Percentiles rank a stretch among this genome's conserved stretches.
phyloP scores from a whole-genome alignment of 164 flowering plant species.

The Amborella trichopoda region DNA sequence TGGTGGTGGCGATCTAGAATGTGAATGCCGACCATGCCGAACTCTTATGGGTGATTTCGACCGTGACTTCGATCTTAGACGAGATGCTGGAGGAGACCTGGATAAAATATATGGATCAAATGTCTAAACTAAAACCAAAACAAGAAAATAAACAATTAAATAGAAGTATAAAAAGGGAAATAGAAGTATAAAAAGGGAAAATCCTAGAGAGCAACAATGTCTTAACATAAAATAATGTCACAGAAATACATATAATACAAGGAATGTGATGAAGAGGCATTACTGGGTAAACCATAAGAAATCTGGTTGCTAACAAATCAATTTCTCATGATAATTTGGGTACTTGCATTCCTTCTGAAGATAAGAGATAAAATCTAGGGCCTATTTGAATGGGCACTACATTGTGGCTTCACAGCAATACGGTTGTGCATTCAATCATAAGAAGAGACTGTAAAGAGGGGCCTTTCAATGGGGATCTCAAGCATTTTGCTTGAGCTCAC shows the following conservation, averaged over 20 bases:
- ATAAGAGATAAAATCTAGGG: too few relatives aligned
- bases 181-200: not conserved
- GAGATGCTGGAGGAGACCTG: conserved; percentile 56
- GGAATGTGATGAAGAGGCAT: too few relatives aligned
- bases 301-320: too few relatives aligned
- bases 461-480: too few relatives aligned
- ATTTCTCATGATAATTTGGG: too few relatives aligned
- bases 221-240: not conserved
- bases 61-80: conserved; percentile 29
- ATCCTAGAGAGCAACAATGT: not conserved
- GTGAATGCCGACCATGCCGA: conserved; percentile 50
- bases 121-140: not conserved
- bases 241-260: not conserved
- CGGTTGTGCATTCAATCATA: too few relatives aligned
- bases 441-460: too few relatives aligned
- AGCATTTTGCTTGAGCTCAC: too few relatives aligned
- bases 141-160: not conserved
- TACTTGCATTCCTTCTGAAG: too few relatives aligned
- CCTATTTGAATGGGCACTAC: too few relatives aligned
- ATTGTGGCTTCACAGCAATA: too few relatives aligned
- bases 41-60: conserved; percentile 40
- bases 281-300: too few relatives aligned
- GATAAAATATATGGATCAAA: conserved; percentile 21
- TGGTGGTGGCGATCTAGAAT: conserved; percentile 66
- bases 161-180: not conserved